A percentile compares a stretch with the other conserved stretches of the same genome.
Evolutionary conservation across 768 basidiomycete species (phyloP).

Genomic region (Mycena pura): DNA sequence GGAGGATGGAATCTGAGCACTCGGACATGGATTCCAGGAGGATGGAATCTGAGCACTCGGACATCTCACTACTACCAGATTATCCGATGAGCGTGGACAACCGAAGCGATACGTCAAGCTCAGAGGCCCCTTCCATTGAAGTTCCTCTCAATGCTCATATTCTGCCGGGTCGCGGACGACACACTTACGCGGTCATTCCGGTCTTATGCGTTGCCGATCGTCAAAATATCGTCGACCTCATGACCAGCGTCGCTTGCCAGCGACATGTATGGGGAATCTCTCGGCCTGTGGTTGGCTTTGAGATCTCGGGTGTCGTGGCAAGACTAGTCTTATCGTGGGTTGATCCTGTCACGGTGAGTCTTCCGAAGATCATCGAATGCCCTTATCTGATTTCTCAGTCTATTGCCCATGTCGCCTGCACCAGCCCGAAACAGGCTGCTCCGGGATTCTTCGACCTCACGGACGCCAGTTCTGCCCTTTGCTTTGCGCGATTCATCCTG

Average conservation of each 20-base stretch:
- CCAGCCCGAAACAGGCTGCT: background rate
- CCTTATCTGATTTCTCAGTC: background rate
- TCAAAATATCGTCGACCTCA: slow-evolving; percentile 5
- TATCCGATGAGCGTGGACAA: background rate
- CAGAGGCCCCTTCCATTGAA: background rate
- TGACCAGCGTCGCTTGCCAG: slow-evolving; percentile 11
- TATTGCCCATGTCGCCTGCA: background rate
- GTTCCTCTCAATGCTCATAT: slow-evolving; percentile 1
- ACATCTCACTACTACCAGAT: background rate
- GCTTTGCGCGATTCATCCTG: slow-evolving; percentile 3
- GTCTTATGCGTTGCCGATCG: background rate
- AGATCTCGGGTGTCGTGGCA: background rate
- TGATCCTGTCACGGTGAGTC: slow-evolving; percentile 9
- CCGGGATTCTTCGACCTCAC: slow-evolving; percentile 2
- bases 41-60: background rate
- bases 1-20: background rate
- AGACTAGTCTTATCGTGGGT: background rate
- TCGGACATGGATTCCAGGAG: background rate
- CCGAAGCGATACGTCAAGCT: background rate
- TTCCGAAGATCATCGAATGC: background rate
- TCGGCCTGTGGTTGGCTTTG: background rate
- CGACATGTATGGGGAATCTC: slow-evolving; percentile 1
- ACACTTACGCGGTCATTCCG: background rate
- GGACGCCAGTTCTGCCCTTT: background rate
- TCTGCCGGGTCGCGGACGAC: background rate